Evolutionary conservation across 495 filamentous ascomycete genomes (phyloP), one percentile per base, ranked within the genome.

Genomic region (Podospora anserina): DNA sequence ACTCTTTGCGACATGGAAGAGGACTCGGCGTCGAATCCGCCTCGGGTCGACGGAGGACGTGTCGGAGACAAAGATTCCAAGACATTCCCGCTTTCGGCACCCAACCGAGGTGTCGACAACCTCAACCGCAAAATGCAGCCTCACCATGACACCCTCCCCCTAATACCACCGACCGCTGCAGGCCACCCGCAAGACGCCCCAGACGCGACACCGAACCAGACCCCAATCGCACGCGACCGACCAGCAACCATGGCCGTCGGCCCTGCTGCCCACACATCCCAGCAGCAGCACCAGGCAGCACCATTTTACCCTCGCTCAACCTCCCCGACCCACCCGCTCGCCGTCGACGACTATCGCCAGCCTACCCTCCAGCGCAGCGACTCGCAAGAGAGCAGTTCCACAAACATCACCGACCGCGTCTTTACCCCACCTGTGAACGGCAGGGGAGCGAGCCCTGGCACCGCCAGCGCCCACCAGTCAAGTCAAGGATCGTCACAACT

Each of bases 351-450:
- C 60, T 32, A 49, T 4, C 53, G 56, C 72, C 72, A 66, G 11
- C 68, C 74, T 30, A 76, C 76, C 32, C 70, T 76, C 56, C 80
- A 79, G 11, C 75, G 77, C 69, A 77, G 76, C 74, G 76, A 79
- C 64, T 83, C 82, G 18, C 82, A 83, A 69, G 77, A 72, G 32
- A 82, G 77, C 28, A 77, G 70, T 70, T 74, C 76, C 49, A 78
- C 80, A 26, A 81, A 79, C 75, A 77, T 79, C 68, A 73, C 76
- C 66, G 79, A 82, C 68, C 76, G 71, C 56, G 74, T 82, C 61
- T 81, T 83, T 72, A 84, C 81, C 72, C 82, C 82, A 63, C 79
- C 81, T 57, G 78, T 74, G 7, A 83, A 80, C 75, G 82, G 83
- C 58, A 79, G 77, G 62, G 74, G 77, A 65, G 69, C 74, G 64